Evolutionary conservation across 2,329 filamentous ascomycete species (phyloP).

Genomic region (Sclerotinia spermophila): DNA sequence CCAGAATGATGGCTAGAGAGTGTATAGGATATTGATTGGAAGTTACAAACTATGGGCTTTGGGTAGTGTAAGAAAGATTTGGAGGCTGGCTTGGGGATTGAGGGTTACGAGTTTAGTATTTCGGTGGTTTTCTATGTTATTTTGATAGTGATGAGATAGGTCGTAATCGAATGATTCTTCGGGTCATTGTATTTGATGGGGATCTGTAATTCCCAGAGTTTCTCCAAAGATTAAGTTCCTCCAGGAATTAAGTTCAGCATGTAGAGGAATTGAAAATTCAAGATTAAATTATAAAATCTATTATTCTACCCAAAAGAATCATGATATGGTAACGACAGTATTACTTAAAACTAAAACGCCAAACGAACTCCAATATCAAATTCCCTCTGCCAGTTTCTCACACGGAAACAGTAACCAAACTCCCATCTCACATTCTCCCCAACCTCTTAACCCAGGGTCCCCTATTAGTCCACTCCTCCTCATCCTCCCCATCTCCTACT

Average conservation of each 20-base stretch:
- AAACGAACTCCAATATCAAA: not conserved
- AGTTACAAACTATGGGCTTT: not conserved
- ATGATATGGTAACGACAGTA: not conserved
- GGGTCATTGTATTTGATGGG: not conserved
- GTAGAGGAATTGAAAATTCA: not conserved
- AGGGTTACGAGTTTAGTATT: too few species aligned
- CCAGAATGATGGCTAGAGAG: not conserved
- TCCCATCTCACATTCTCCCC: not conserved
- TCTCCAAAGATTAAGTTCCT: not conserved
- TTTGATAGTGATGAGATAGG: not conserved
- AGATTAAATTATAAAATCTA: not conserved
- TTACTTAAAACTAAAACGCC: not conserved
- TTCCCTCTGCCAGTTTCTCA: not conserved
- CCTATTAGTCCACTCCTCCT: constrained; percentile 2
- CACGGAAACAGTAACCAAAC: not conserved
- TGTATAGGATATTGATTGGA: not conserved
- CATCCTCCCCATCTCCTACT: not conserved
- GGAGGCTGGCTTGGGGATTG: too few species aligned
- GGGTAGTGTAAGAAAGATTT: not conserved
- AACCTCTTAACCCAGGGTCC: constrained; percentile 2
- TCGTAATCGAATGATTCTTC: not conserved
- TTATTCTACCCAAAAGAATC: not conserved
- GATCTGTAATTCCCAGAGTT: too few species aligned
- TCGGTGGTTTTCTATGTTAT: not conserved
- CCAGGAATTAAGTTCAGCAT: not conserved